These are phyloP conservation scores for Leonotis leonurus DNA, from an alignment of 257 asterid species.

Conservation along the genomic window DNA sequence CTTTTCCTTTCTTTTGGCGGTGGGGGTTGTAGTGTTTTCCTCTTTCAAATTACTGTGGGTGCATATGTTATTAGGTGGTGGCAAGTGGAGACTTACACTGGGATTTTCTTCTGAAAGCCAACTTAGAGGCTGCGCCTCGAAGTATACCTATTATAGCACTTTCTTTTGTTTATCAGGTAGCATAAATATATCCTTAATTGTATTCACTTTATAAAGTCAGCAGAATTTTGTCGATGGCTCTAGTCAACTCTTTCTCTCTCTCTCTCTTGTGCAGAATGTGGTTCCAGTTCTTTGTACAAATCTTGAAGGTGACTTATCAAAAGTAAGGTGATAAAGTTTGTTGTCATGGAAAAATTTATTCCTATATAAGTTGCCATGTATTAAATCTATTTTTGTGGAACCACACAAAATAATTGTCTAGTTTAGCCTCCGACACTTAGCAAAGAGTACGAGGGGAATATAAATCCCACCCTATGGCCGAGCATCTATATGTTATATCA, in stretches of 20 bases:
- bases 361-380: neutral
- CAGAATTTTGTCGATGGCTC: neutral
- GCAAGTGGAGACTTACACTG: constrained; percentile 85
- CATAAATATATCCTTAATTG: neutral
- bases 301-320: constrained; percentile 85
- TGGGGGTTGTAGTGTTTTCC: neutral
- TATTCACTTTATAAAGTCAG: neutral
- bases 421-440: too few species aligned
- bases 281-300: constrained; percentile 92
- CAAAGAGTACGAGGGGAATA: too few species aligned
- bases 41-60: neutral
- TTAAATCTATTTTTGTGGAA: neutral
- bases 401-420: too few species aligned
- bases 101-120: constrained; percentile 76
- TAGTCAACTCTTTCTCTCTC: neutral
- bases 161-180: constrained; percentile 94
- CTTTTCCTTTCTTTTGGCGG: neutral
- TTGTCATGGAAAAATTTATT: neutral
- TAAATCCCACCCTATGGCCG: too few species aligned
- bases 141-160: constrained; percentile 93
- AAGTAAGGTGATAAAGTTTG: constrained; percentile 64
- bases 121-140: constrained; percentile 76
- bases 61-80: constrained; percentile 40
- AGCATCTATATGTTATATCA: too few species aligned
- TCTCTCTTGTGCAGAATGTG: constrained; percentile 55